Conservation (phyloP, 257 asterid species). For the Lycium barbarum region DNA sequence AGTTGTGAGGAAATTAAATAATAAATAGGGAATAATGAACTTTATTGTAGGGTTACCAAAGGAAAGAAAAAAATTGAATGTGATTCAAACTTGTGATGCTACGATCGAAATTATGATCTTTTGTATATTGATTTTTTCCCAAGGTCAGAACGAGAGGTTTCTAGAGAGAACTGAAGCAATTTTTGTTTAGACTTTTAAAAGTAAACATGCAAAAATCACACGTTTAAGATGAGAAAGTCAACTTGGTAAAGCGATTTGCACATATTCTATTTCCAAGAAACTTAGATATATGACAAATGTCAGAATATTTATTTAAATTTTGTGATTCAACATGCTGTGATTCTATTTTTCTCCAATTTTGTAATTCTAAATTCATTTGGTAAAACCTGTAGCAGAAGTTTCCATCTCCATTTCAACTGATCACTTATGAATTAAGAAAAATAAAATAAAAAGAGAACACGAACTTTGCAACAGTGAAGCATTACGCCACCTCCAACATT, state of each 20-base stretch:
- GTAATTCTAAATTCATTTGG: not conserved
- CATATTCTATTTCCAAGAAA: not conserved
- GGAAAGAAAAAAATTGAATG: not conserved
- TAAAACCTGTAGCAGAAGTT: not conserved
- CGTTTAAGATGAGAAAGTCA: not conserved
- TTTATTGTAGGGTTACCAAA: not conserved
- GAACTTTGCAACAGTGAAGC: not conserved
- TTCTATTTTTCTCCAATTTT: not conserved
- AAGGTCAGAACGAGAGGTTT: not conserved
- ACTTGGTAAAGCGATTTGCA: not conserved
- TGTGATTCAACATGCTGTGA: not conserved
- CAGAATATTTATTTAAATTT: not conserved
- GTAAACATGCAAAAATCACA: not conserved
- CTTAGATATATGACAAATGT: too few species aligned
- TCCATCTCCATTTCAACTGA: not conserved
- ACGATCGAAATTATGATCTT: not conserved
- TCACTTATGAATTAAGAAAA: not conserved
- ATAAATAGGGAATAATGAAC: not conserved
- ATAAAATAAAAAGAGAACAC: not conserved
- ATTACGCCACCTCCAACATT: constrained; percentile 15
- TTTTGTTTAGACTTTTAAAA: not conserved
- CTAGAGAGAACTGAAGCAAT: constrained; percentile 14
- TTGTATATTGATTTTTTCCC: not conserved
- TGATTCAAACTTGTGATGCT: not conserved
- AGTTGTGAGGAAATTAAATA: not conserved